Evolutionary conservation across 257 asterid genomes (phyloP).

Genomic region (Forsythia suspensa): DNA sequence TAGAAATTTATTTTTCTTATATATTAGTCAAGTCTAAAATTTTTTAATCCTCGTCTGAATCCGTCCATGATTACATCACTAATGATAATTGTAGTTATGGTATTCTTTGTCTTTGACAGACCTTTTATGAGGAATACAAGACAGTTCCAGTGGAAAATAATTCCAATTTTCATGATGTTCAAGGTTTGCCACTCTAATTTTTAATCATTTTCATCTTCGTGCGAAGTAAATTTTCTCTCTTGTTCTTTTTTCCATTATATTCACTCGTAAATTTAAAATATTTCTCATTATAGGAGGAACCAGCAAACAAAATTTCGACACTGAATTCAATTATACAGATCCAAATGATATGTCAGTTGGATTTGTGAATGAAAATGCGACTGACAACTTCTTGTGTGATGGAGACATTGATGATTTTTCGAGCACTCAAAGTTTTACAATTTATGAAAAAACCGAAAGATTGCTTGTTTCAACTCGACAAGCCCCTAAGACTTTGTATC

Average conservation of each 20-base stretch:
- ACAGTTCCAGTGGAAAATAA: conserved; percentile 43
- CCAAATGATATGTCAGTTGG: conserved; percentile 28
- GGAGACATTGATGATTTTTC: conserved; percentile 49
- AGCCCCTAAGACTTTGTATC: conserved; percentile 48
- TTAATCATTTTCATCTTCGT: not conserved
- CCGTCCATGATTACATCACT: no score
- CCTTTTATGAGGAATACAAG: conserved; percentile 46
- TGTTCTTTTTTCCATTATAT: not conserved
- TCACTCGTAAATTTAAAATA: not conserved
- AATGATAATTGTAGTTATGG: not conserved
- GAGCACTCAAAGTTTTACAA: conserved; percentile 37
- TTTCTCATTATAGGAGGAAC: conserved; percentile 36
- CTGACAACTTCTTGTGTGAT: conserved; percentile 45
- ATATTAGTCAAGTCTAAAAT: no score
- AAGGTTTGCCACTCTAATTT: conserved; percentile 30
- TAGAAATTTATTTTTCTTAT: no score
- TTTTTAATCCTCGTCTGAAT: no score
- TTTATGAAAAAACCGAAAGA: conserved; percentile 43
- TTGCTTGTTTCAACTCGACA: conserved; percentile 62
- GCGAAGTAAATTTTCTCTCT: not conserved
- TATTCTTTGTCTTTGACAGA: conserved; percentile 27
- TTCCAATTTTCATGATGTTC: conserved; percentile 40
- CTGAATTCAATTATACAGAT: conserved; percentile 25
- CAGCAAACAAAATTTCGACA: conserved; percentile 24
- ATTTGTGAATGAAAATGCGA: conserved; percentile 20